Evolutionary conservation across 2,329 filamentous ascomycete species (phyloP).

Genomic region (Colletotrichum cereale): DNA sequence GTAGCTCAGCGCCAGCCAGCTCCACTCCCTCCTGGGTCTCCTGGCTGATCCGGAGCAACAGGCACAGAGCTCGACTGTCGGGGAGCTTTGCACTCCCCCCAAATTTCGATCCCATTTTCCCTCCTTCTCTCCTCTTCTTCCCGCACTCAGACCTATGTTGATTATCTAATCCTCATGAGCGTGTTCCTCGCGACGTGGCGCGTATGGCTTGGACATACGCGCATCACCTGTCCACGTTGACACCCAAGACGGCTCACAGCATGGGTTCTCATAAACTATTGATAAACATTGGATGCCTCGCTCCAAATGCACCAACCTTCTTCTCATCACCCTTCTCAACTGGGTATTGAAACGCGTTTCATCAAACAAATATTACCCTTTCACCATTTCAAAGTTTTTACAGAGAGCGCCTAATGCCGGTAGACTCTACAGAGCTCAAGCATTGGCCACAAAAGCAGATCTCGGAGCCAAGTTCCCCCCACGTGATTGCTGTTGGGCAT

Average conservation of each 20-base stretch:
- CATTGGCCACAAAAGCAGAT: conserved; percentile 9
- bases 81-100: conserved; percentile 50
- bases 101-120: conserved; percentile 44
- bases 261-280: background rate
- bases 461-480: conserved; percentile 3
- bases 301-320: background rate
- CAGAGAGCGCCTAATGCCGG: background rate
- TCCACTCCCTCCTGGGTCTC: conserved; percentile 36
- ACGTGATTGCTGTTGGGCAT: conserved; percentile 43
- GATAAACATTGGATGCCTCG: background rate
- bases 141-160: background rate
- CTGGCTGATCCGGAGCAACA: conserved; percentile 37
- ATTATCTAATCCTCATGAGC: conserved; percentile 9
- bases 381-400: conserved; percentile 3
- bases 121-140: conserved; percentile 45
- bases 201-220: background rate
- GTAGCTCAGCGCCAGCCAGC: conserved; percentile 36
- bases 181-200: no score
- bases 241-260: background rate
- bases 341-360: conserved; percentile 13
- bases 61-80: conserved; percentile 40
- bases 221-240: background rate
- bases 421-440: conserved; percentile 3
- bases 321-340: background rate
- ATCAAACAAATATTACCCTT: background rate